A percentile compares a stretch with the other conserved stretches of the same genome.
phyloP scores from a whole-genome alignment of 768 basidiomycete genomes.

The Russula olivacea region DNA sequence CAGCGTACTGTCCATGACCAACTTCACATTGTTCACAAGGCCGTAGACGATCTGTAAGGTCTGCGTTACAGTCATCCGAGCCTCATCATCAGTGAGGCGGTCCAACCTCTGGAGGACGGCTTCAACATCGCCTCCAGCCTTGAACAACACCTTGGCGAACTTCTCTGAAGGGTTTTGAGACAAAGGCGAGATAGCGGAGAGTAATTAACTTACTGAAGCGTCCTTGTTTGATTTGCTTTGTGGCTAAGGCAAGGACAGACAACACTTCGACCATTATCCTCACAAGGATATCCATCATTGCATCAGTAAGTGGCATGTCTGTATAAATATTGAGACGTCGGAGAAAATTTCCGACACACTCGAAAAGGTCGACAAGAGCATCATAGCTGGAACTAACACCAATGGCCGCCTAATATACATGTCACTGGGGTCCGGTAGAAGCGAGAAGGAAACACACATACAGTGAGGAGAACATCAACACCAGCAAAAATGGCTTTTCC shows the following conservation, averaged over 20 bases:
- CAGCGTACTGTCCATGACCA: constrained; percentile 8
- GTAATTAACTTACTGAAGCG: constrained; percentile 2
- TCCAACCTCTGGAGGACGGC: constrained; percentile 4
- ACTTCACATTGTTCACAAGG: constrained; percentile 9
- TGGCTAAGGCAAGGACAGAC: constrained; percentile 11
- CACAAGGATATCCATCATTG: constrained; percentile 3
- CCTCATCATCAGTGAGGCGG: constrained; percentile 13
- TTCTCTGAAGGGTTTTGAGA: not conserved
- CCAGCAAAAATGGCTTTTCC: constrained; percentile 13
- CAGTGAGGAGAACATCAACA: constrained; percentile 6
- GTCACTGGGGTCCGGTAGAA: not conserved
- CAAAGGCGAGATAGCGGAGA: not conserved
- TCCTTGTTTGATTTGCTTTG: constrained; percentile 7
- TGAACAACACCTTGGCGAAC: constrained; percentile 2
- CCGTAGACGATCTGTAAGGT: constrained; percentile 6
- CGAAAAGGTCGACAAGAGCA: constrained; percentile 14
- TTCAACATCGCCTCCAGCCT: constrained; percentile 3
- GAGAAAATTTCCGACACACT: constrained; percentile 4
- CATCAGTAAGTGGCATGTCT: not conserved
- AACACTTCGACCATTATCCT: constrained; percentile 9
- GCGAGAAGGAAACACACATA: not conserved
- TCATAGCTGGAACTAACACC: constrained; percentile 8
- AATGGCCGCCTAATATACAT: not conserved
- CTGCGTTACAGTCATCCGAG: constrained; percentile 1
- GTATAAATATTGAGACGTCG: constrained; percentile 2